Evolutionary conservation across 2,329 filamentous ascomycete species (phyloP), one percentile per base, ranked within the genome.

Genomic region (Exophiala dermatitidis): DNA sequence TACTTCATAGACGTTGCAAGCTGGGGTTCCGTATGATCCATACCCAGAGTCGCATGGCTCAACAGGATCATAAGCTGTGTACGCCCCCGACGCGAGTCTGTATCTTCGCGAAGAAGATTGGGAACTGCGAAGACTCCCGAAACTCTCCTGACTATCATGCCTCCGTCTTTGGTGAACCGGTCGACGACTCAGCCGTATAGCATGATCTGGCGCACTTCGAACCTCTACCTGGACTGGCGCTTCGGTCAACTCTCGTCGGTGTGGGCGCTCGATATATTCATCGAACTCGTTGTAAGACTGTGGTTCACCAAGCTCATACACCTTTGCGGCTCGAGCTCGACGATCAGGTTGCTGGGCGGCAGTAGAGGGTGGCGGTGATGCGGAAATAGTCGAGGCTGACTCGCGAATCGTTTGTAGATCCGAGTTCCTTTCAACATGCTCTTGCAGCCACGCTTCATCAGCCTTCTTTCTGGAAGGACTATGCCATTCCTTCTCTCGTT

Each of bases 401-500:
- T 59, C 54, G 33, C 51, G 57, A 32, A 59, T 57, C 30, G 50
- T 57, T 41, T 59, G 53, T 19, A 62, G 41, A 42, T 62, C 60
- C 1, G 43, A 38, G 36, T 56, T 57, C 19, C 60, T 52, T 44
- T 60, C 56, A 10, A 43, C 54, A 37, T 63, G 61, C 48, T 63
- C 61, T 37, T 59, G 30, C 37, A 62, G 33, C 61, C 61, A 63
- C 6, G 54, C 54, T 41, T 56, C 54, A 38, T 63, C 61, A 12
- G 61, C 61, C 43, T 58, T 56, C 12, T 50, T 50, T 30, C 61
- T 49, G 7, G 54, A 56, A 33, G 59, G 60, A 19, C 56, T 60
- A 46, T 51, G 32, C 60, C 60, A 60, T 19, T 58, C 56, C 49
- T 63, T 62, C 40, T 63, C 61, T 54, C 51, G 50, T 8, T 45